phyloP scores from a whole-genome alignment of 768 basidiomycete genomes.

The Goffeauzyma gilvescens region DNA sequence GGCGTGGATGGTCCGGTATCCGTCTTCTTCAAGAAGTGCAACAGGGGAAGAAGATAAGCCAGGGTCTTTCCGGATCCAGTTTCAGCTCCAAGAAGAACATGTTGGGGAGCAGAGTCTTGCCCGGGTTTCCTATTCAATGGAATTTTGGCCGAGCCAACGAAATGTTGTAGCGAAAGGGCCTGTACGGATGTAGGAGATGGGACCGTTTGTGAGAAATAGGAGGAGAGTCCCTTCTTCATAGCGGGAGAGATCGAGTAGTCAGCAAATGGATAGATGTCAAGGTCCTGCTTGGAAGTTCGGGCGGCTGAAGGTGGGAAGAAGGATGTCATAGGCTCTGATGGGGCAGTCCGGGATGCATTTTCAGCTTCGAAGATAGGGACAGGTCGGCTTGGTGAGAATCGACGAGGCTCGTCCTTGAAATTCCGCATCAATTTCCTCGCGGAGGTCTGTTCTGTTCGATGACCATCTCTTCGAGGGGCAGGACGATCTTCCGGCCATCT shows the following conservation, averaged over 20 bases:
- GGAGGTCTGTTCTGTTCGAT: too few relatives aligned
- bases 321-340: too few relatives aligned
- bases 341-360: too few relatives aligned
- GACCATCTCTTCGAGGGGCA: too few relatives aligned
- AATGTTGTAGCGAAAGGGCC: conserved; percentile 47
- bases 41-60: conserved; percentile 67
- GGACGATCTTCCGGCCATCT: too few relatives aligned
- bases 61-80: conserved; percentile 84
- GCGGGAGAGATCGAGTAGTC: conserved; percentile 9
- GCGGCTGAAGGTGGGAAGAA: too few relatives aligned
- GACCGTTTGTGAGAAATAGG: background rate
- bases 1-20: conserved; percentile 33
- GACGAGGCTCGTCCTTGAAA: too few relatives aligned
- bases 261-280: conserved; percentile 2
- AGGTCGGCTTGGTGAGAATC: too few relatives aligned
- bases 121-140: conserved; percentile 26
- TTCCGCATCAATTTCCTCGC: too few relatives aligned
- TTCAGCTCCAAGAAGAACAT: conserved; percentile 56
- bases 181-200: conserved; percentile 32
- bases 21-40: conserved; percentile 54
- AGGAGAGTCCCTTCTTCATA: conserved; percentile 5
- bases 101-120: conserved; percentile 25
- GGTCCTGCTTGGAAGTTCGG: too few relatives aligned
- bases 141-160: conserved; percentile 34
- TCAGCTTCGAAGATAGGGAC: too few relatives aligned